Evolutionary conservation across 192 early-diverging fungal genomes (phyloP).

Genomic region (Coemansia sp.): DNA sequence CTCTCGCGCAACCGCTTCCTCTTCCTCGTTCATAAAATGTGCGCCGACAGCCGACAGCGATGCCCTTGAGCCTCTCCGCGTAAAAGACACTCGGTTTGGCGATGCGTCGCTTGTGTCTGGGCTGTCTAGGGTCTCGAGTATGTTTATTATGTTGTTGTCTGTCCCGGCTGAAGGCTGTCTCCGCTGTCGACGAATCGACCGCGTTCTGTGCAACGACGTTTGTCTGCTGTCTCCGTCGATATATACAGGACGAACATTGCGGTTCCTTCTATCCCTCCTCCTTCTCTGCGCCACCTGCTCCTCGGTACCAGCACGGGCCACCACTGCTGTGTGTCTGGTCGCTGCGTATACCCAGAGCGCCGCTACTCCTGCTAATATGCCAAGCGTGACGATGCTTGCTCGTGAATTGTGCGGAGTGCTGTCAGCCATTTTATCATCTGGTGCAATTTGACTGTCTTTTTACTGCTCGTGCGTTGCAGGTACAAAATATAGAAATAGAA

Average conservation of each 20-base stretch:
- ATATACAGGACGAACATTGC: neutral
- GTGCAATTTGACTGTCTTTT: neutral
- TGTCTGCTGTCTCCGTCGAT: constrained; percentile 4
- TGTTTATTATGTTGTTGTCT: neutral
- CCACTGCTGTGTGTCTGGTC: constrained; percentile 6
- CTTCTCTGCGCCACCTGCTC: constrained; percentile 14
- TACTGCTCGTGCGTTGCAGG: neutral
- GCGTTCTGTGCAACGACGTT: constrained; percentile 28
- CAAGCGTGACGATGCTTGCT: constrained; percentile 42
- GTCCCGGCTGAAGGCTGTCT: neutral
- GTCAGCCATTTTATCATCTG: neutral
- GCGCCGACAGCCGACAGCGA: constrained; percentile 1
- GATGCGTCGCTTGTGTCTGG: neutral
- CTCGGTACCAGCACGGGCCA: neutral
- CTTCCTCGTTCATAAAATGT: neutral
- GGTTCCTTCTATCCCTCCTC: constrained; percentile 13
- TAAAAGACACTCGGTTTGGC: neutral
- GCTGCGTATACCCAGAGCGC: constrained; percentile 49
- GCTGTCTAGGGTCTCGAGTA: neutral
- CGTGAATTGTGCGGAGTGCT: constrained; percentile 18
- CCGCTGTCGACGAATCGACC: constrained; percentile 45
- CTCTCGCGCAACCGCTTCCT: neutral
- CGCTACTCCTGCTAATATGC: constrained; percentile 39
- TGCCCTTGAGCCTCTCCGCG: constrained; percentile 7
- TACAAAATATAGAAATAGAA: neutral